phyloP scores from a whole-genome alignment of 2,329 filamentous ascomycete genomes.

The Calonectria fujianensis region DNA sequence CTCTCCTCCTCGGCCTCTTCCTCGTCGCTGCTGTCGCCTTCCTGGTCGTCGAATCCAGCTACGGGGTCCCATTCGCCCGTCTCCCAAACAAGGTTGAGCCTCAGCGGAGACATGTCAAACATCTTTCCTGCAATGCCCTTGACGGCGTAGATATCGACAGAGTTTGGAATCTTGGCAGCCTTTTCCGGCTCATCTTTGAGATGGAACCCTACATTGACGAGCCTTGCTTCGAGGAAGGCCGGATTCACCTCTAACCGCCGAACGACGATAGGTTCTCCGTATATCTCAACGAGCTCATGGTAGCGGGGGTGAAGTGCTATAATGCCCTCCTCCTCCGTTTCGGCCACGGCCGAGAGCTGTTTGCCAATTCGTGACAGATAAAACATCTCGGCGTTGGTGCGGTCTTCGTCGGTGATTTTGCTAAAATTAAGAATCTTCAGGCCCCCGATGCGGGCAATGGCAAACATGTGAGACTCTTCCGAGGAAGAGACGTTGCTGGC shows the following conservation, averaged over 20 bases:
- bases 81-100: conserved; percentile 85
- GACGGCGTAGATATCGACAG: conserved; percentile 87
- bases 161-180: conserved; percentile 78
- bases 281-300: conserved; percentile 81
- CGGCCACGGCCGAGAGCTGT: conserved; percentile 79
- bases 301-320: conserved; percentile 82
- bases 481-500: conserved; percentile 69
- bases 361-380: conserved; percentile 90
- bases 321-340: conserved; percentile 72
- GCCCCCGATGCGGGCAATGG: conserved; percentile 82
- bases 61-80: conserved; percentile 93
- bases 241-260: conserved; percentile 79
- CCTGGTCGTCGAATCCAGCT: conserved; percentile 75
- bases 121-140: conserved; percentile 84
- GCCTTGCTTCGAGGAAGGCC: conserved; percentile 86
- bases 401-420: conserved; percentile 81
- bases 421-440: conserved; percentile 85
- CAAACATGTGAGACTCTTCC: conserved; percentile 93
- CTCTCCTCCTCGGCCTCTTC: conserved; percentile 65
- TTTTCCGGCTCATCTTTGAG: conserved; percentile 54
- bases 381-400: conserved; percentile 92
- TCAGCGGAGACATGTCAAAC: conserved; percentile 79
- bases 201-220: conserved; percentile 79
- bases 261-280: conserved; percentile 82
- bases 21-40: conserved; percentile 72